Percentiles rank a stretch among this genome's conserved stretches.
These are phyloP conservation scores for Nidularia pulvinata DNA, from an alignment of 768 basidiomycete species.

Conservation along the genomic window DNA sequence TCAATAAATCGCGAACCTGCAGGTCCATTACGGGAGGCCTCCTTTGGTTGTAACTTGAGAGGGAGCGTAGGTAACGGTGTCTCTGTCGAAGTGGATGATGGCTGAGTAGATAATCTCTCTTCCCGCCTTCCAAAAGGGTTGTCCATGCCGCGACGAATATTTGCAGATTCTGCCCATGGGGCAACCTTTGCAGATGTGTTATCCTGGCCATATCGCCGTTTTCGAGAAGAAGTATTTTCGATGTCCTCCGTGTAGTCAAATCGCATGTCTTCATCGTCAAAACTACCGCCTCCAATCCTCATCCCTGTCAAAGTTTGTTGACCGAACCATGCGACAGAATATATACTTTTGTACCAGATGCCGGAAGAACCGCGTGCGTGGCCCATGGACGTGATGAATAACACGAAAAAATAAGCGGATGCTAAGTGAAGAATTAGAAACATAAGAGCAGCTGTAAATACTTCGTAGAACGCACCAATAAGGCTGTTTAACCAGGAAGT, in stretches of 20 bases:
- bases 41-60: constrained; percentile 24
- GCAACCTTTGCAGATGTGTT: constrained; percentile 25
- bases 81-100: constrained; percentile 11
- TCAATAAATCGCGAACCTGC: constrained; percentile 40
- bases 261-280: constrained; percentile 9
- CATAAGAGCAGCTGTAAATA: neutral
- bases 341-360: constrained; percentile 55
- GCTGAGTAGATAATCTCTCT: constrained; percentile 7
- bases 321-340: constrained; percentile 59
- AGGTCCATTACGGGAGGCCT: constrained; percentile 3
- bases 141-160: constrained; percentile 56
- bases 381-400: constrained; percentile 43
- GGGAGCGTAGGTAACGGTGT: constrained; percentile 12
- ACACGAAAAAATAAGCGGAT: constrained; percentile 51
- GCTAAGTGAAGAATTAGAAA: neutral
- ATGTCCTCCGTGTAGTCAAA: constrained; percentile 21
- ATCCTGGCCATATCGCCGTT: constrained; percentile 7
- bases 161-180: constrained; percentile 45
- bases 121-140: constrained; percentile 40
- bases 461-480: constrained; percentile 30
- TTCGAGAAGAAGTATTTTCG: constrained; percentile 17
- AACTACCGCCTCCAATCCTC: neutral
- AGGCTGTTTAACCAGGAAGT: constrained; percentile 46
- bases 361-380: constrained; percentile 40
- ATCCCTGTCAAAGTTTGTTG: constrained; percentile 1